phyloP scores from a whole-genome alignment of 2,329 filamentous ascomycete genomes.

The Fusarium paranaense region DNA sequence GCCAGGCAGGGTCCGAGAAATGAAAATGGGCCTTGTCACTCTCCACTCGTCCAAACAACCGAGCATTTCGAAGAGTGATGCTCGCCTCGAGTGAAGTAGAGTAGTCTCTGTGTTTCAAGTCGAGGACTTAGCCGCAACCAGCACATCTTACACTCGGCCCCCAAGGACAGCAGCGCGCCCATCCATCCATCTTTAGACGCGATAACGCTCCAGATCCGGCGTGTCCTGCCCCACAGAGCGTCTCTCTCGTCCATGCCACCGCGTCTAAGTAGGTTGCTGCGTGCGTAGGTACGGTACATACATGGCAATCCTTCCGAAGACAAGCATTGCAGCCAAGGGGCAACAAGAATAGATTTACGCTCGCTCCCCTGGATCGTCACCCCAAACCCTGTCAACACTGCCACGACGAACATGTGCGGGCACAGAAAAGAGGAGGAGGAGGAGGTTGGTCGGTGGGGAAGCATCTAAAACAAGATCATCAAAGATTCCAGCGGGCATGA shows the following conservation, averaged over 20 bases:
- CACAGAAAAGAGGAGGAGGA: background rate
- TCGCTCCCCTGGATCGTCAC: slow-evolving; percentile 22
- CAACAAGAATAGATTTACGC: slow-evolving; percentile 28
- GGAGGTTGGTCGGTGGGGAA: slow-evolving; percentile 1
- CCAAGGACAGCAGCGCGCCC: background rate
- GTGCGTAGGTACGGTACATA: background rate
- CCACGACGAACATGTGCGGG: slow-evolving; percentile 22
- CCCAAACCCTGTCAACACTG: slow-evolving; percentile 21
- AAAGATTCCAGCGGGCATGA: background rate
- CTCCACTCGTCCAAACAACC: background rate
- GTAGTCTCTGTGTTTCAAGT: background rate
- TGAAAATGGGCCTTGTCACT: slow-evolving; percentile 1
- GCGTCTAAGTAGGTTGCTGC: background rate
- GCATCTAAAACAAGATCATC: slow-evolving; percentile 1
- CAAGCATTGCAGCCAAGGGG: slow-evolving; percentile 7
- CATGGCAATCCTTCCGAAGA: background rate
- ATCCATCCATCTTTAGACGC: background rate
- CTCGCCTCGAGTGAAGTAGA: background rate
- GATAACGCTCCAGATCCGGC: background rate
- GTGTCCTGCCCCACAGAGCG: background rate
- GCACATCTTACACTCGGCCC: background rate
- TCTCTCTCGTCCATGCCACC: background rate
- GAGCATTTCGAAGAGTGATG: background rate
- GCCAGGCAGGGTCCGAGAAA: slow-evolving; percentile 9
- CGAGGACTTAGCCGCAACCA: background rate